Evolutionary conservation across 2,329 filamentous ascomycete species (phyloP), one percentile per base, ranked within the genome.

Genomic region (Cladophialophora immunda): DNA sequence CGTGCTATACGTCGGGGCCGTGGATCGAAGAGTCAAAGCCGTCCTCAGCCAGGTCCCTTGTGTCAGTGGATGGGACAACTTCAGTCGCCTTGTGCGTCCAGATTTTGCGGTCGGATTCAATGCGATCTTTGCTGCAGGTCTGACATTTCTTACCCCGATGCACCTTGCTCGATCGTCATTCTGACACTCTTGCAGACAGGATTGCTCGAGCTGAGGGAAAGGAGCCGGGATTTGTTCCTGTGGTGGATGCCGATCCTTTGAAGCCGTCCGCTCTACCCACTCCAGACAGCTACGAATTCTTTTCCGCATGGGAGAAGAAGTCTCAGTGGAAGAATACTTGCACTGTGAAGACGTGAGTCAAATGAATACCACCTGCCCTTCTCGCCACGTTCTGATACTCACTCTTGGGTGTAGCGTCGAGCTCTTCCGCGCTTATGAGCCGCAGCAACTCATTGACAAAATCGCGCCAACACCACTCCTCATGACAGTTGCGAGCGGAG

Each of bases 401-500:
- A 32, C 63, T 53, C 47, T 41, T 53, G 19, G 19, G n/a, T 59
- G 2, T 36, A 69, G 67, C 6, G 62, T 72, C 38, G 70, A 72
- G 55, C 62, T 68, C 17, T 70, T 72, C 60, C 68, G 71, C 25
- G 69, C 59, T 15, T 72, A 71, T 58, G 62, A 71, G 45, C 70
- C 71, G 53, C 70, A 71, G 5, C 68, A 73, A 7, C 72, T 77
- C 45, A 78, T 81, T 47, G 72, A 78, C 45, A 75, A 71, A 29
- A 81, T 81, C 62, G 72, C 76, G 5, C 79, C 79, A 2, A 79
- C 78, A 15, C 79, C 79, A 5, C 68, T 81, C 58, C 72, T 81
- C 22, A 77, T 81, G 75, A 76, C 75, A 6, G 72, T 80, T 17
- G 75, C 74, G 1, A 53, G 70, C 19, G 73, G 76, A n/a, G 78